These are phyloP conservation scores for Pistacia integerrima DNA, from an alignment of 345 rosid species.

Conservation along the genomic window DNA sequence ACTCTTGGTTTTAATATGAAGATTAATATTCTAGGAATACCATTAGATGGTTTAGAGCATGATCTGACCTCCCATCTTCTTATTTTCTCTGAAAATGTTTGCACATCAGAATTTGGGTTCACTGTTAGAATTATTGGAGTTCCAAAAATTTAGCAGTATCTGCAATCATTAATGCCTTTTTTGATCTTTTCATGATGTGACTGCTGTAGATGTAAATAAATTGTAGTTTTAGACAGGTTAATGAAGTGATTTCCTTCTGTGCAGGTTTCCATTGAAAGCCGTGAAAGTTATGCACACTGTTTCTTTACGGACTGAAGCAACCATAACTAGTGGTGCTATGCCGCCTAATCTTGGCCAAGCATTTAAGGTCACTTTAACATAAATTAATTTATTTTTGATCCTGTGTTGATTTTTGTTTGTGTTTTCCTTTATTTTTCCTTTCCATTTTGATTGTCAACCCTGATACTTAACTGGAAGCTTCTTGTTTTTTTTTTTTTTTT, in stretches of 20 bases:
- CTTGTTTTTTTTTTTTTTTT: conserved; percentile 7
- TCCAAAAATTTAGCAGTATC: neutral
- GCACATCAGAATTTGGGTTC: neutral
- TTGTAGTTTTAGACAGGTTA: neutral
- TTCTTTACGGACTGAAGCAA: conserved; percentile 89
- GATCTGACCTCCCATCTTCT: neutral
- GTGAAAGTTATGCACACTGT: conserved; percentile 99
- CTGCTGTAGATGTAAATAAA: neutral
- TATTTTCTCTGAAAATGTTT: neutral
- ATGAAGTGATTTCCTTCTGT: conserved; percentile 18
- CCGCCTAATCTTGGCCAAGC: conserved; percentile 94
- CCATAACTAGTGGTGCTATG: conserved; percentile 72
- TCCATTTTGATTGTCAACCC: conserved; percentile 16
- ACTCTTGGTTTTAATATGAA: neutral
- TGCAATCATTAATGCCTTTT: neutral
- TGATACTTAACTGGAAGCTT: conserved; percentile 18
- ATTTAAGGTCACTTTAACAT: conserved; percentile 49
- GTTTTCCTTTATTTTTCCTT: neutral
- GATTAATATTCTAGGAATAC: neutral
- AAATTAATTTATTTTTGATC: neutral
- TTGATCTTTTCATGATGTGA: neutral
- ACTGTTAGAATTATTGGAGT: neutral
- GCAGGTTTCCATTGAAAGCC: conserved; percentile 91
- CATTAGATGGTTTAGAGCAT: neutral
- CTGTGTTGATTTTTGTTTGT: neutral